Conservation (phyloP, 148 eudicot species). For the Arbutus unedo region DNA sequence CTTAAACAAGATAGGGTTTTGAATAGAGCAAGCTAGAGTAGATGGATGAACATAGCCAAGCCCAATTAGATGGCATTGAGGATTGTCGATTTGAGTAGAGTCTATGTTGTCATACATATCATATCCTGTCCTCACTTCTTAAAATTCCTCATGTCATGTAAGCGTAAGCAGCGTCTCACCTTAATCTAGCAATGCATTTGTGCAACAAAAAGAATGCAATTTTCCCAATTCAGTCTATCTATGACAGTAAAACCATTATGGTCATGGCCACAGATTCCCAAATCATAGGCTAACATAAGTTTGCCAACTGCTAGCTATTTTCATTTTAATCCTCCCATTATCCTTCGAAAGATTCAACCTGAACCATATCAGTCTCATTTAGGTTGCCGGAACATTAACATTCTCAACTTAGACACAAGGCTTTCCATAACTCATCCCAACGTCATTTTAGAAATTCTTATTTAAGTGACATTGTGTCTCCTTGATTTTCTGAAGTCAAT, state of each 20-base stretch:
- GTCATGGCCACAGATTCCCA: not conserved
- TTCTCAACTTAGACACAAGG: not conserved
- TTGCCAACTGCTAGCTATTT: not conserved
- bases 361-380: not conserved
- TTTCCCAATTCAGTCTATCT: conserved; percentile 1
- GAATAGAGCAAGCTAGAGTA: not conserved
- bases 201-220: not conserved
- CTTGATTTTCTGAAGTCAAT: not conserved
- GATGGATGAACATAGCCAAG: not conserved
- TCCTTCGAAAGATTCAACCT: not conserved
- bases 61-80: not conserved
- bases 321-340: not conserved
- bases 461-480: not conserved
- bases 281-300: not conserved
- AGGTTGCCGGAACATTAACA: not conserved
- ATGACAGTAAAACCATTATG: not conserved
- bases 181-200: not conserved
- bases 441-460: not conserved
- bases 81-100: not conserved
- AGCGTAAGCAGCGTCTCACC: not conserved
- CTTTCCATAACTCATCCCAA: not conserved
- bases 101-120: not conserved
- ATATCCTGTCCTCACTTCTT: not conserved
- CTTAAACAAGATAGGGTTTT: not conserved
- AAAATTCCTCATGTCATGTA: not conserved